Percentiles rank a stretch among this genome's conserved stretches.
Conservation (phyloP, 2,329 filamentous ascomycete genomes). For the Talaromyces pinophilus region DNA sequence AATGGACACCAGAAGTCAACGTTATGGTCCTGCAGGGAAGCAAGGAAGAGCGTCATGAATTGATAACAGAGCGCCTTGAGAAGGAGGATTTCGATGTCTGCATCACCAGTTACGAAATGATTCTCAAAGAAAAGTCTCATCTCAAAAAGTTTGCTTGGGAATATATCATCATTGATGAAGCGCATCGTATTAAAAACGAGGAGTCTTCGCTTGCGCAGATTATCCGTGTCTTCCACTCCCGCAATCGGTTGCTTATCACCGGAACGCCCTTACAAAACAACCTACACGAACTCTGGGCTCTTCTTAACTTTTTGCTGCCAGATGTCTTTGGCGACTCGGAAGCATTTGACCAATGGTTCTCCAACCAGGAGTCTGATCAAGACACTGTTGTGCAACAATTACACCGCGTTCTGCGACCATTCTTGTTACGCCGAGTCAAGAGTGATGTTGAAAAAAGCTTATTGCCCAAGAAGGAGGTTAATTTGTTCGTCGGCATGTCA, state of each 20-base stretch:
- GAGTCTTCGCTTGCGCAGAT: slow-evolving; percentile 96
- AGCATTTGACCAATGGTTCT: slow-evolving; percentile 98
- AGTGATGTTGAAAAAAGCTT: slow-evolving; percentile 97
- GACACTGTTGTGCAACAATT: slow-evolving; percentile 95
- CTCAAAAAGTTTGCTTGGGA: slow-evolving; percentile 99
- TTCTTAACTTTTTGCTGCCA: slow-evolving; percentile 95
- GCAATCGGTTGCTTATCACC: slow-evolving; percentile 92
- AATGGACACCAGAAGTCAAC: slow-evolving; percentile 94
- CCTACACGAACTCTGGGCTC: slow-evolving; percentile 93
- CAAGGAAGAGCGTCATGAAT: slow-evolving; percentile 84
- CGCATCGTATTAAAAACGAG: slow-evolving; percentile 99
- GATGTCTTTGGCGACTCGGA: slow-evolving; percentile 97
- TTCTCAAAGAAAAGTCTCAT: slow-evolving; percentile 89
- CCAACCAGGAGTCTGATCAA: slow-evolving; percentile 82
- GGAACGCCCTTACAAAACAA: slow-evolving; percentile 98
- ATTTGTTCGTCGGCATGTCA: slow-evolving; percentile 96
- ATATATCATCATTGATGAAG: slow-evolving; percentile 98
- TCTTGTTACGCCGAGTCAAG: slow-evolving; percentile 94
- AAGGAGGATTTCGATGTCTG: slow-evolving; percentile 97
- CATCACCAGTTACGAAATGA: slow-evolving; percentile 99
- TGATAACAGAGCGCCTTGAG: slow-evolving; percentile 89
- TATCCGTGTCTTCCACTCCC: slow-evolving; percentile 91
- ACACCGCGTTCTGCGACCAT: slow-evolving; percentile 87
- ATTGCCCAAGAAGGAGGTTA: slow-evolving; percentile 94
- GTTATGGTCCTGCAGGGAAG: slow-evolving; percentile 90